Percentiles rank a stretch among this genome's conserved stretches.
Evolutionary conservation across 176 grass and related monocot genomes (phyloP).

Genomic region (Raddia guianensis): DNA sequence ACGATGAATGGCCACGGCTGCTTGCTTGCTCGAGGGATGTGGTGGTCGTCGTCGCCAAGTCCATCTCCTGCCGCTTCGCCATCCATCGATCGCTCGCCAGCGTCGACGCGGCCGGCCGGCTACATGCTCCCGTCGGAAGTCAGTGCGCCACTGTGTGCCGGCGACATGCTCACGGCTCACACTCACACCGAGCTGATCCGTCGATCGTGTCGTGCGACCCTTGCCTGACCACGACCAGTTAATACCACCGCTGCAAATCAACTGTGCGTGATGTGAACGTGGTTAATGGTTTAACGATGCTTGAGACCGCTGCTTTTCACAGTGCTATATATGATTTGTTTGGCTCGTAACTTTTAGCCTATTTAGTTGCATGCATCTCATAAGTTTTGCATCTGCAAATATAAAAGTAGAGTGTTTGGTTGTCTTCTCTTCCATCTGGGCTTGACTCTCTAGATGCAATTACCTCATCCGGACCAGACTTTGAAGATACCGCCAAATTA

Average conservation of each 20-base stretch:
- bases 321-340: too few species aligned
- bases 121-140: not conserved
- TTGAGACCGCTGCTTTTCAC: too few species aligned
- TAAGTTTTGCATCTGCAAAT: too few species aligned
- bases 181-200: not conserved
- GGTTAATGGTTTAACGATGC: too few species aligned
- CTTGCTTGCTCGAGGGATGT: not conserved
- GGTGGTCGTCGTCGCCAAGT: not conserved
- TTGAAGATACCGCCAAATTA: too few species aligned
- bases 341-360: too few species aligned
- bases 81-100: not conserved
- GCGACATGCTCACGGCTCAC: not conserved
- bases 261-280: too few species aligned
- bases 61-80: not conserved
- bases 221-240: slow-evolving; percentile 8
- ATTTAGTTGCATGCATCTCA: too few species aligned
- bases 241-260: not conserved
- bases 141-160: not conserved
- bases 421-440: too few species aligned
- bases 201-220: not conserved
- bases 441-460: too few species aligned
- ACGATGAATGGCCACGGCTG: not conserved
- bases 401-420: too few species aligned
- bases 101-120: not conserved
- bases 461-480: too few species aligned